A percentile compares a stretch with the other conserved stretches of the same genome.
Conservation (phyloP, 352 stramenopile species). For the Elongisporangium undulatum region DNA sequence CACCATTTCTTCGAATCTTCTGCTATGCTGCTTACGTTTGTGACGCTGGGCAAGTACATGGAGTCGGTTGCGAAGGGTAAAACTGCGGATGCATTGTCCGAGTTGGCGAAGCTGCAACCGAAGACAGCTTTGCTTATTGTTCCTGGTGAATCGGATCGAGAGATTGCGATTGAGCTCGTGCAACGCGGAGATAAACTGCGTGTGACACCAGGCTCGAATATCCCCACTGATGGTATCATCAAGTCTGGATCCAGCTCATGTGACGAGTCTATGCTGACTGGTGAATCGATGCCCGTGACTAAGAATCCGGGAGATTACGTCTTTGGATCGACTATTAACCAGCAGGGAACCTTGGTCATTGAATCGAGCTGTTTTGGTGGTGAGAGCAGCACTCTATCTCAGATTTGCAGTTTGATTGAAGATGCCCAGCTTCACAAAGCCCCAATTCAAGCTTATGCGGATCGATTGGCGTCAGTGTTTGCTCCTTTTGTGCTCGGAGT, state of each 20-base stretch:
- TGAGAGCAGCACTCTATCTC: slow-evolving; percentile 60
- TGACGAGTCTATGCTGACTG: slow-evolving; percentile 82
- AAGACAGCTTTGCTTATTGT: slow-evolving; percentile 71
- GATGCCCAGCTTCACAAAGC: slow-evolving; percentile 85
- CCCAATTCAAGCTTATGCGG: slow-evolving; percentile 84
- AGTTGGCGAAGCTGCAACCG: slow-evolving; percentile 71
- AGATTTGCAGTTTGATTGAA: slow-evolving; percentile 84
- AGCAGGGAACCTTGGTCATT: slow-evolving; percentile 81
- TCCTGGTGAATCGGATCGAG: slow-evolving; percentile 41
- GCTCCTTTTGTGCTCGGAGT: slow-evolving; percentile 60
- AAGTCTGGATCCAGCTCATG: slow-evolving; percentile 59
- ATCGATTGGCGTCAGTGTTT: slow-evolving; percentile 60
- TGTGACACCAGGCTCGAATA: slow-evolving; percentile 64
- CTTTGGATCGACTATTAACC: slow-evolving; percentile 83
- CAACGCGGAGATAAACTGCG: slow-evolving; percentile 75
- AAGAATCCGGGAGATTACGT: slow-evolving; percentile 78
- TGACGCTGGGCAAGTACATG: slow-evolving; percentile 87
- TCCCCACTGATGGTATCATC: slow-evolving; percentile 82
- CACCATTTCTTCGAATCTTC: slow-evolving; percentile 89
- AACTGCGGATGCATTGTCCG: slow-evolving; percentile 66
- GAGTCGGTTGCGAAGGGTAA: slow-evolving; percentile 86
- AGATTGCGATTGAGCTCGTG: slow-evolving; percentile 82
- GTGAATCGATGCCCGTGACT: slow-evolving; percentile 84
- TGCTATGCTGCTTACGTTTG: slow-evolving; percentile 83
- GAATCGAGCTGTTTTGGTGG: slow-evolving; percentile 77